phyloP scores from a whole-genome alignment of 768 basidiomycete species.

The Phanerochaete carnosa region DNA sequence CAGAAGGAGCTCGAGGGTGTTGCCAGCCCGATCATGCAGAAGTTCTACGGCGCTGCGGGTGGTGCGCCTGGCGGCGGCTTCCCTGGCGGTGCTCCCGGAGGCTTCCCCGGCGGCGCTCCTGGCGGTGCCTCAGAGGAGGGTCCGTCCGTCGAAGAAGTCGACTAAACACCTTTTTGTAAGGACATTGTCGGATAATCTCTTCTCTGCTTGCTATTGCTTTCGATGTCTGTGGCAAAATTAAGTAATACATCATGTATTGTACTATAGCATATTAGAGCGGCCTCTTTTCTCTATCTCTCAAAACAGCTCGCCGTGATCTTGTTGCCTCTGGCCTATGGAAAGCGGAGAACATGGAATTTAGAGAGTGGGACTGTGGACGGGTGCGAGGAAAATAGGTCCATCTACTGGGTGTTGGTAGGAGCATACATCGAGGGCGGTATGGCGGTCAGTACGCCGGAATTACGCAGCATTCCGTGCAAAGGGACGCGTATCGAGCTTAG shows the following conservation, averaged over 20 bases:
- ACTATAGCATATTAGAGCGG: slow-evolving; percentile 12
- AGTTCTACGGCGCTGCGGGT: slow-evolving; percentile 61
- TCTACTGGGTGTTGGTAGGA: too few species aligned
- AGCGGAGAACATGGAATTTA: too few species aligned
- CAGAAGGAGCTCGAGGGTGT: slow-evolving; percentile 90
- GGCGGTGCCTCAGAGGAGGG: slow-evolving; percentile 68
- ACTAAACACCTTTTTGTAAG: slow-evolving; percentile 38
- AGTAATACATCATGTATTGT: slow-evolving; percentile 17
- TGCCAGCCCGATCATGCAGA: slow-evolving; percentile 71
- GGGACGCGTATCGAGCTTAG: too few species aligned
- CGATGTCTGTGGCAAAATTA: slow-evolving; percentile 11
- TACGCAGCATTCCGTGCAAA: too few species aligned
- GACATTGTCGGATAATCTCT: neutral
- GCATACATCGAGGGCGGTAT: too few species aligned
- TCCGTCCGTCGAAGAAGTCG: slow-evolving; percentile 89
- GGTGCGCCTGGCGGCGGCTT: slow-evolving; percentile 51
- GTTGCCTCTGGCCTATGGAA: too few species aligned
- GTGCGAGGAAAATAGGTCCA: too few species aligned
- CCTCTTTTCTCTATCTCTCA: slow-evolving; percentile 7
- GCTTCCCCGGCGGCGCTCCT: slow-evolving; percentile 56
- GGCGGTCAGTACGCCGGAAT: too few species aligned
- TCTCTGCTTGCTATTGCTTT: slow-evolving; percentile 15
- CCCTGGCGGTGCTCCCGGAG: slow-evolving; percentile 63
- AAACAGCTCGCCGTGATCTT: too few species aligned
- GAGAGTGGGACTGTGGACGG: too few species aligned